Conservation (phyloP, 2,329 filamentous ascomycete genomes). For the Sarocladium oryzae region DNA sequence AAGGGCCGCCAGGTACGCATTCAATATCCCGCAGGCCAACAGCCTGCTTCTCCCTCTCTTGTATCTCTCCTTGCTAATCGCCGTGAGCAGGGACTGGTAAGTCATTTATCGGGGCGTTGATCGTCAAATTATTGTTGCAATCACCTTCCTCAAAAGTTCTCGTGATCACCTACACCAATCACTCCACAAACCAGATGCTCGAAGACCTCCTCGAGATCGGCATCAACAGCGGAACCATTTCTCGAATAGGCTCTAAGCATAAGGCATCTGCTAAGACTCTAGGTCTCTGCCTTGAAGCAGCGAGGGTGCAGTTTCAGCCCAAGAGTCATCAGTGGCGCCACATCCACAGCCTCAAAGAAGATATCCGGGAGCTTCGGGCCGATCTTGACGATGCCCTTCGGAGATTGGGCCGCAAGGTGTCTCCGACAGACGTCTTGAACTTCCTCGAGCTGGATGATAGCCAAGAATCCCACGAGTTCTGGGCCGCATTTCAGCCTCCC, state of each 20-base stretch:
- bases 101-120: slow-evolving; percentile 62
- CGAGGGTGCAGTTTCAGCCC: slow-evolving; percentile 26
- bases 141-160: slow-evolving; percentile 47
- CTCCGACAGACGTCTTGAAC: slow-evolving; percentile 27
- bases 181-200: slow-evolving; percentile 59
- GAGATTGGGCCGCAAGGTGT: slow-evolving; percentile 14
- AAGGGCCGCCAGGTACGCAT: slow-evolving; percentile 61
- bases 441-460: slow-evolving; percentile 44
- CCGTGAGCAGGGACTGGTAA: slow-evolving; percentile 76
- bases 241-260: slow-evolving; percentile 57
- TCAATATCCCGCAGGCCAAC: too few species aligned
- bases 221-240: slow-evolving; percentile 41
- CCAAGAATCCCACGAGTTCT: slow-evolving; percentile 37
- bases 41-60: neutral
- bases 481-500: slow-evolving; percentile 50
- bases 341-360: neutral
- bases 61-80: neutral
- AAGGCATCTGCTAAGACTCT: slow-evolving; percentile 36
- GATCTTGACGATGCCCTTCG: slow-evolving; percentile 20
- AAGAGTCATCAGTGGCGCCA: slow-evolving; percentile 6
- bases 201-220: slow-evolving; percentile 57
- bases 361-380: slow-evolving; percentile 8
- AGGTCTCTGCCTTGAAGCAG: slow-evolving; percentile 37
- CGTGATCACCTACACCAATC: slow-evolving; percentile 63
- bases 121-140: slow-evolving; percentile 49